Base-by-base conservation (phyloP, 352 stramenopile species). In the Pythium chondricola region DNA sequence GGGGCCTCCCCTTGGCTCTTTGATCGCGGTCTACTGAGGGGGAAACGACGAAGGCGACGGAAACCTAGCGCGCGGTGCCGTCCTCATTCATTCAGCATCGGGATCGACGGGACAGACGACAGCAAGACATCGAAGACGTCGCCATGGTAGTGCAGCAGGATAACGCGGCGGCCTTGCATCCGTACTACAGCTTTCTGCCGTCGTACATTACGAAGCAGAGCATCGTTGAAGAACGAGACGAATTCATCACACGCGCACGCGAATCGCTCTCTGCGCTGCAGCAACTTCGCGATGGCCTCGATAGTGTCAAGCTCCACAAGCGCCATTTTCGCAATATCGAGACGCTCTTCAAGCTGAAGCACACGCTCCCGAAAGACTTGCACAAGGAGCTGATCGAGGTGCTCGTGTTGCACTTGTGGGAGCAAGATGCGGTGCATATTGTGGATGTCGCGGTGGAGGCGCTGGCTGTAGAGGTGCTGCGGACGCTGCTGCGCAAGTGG, bases 321-420 rank as follows among this genome's bases (percentile, higher is more conserved):
- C 73, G 59, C 22, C 78, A 89, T 43, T 85, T 88, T 37, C 75
- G 73, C 40, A 60, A 48, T 20, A 22, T 89, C 2, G 63, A 80
- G 30, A 88, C 65, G 37, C 60, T 81, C 17, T 80, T 75, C 61
- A 71, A 74, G 36, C 61, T 87, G 45, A 89, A 89, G 48, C 70
- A 88, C 46, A 58, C 58, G 43, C 52, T 89, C 41, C 67, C 73
- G 2, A 43, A 53, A 27, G 2, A 47, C 18, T 32, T 86, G 32
- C 73, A 83, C 21, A 18, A 44, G 11, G 32, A 72, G 35, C 55
- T 89, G 14, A 77, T 85, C 36, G 46, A 70, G 6, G 54, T 52
- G 37, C 53, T 89, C 18, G 57, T 79, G 26, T 51, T 50, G n/a
- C 57, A 81, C 39, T 32, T 83, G 25, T 85, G 74, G 67, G 61